Conservation (phyloP, 768 basidiomycete genomes). For the Mycena amicta region DNA sequence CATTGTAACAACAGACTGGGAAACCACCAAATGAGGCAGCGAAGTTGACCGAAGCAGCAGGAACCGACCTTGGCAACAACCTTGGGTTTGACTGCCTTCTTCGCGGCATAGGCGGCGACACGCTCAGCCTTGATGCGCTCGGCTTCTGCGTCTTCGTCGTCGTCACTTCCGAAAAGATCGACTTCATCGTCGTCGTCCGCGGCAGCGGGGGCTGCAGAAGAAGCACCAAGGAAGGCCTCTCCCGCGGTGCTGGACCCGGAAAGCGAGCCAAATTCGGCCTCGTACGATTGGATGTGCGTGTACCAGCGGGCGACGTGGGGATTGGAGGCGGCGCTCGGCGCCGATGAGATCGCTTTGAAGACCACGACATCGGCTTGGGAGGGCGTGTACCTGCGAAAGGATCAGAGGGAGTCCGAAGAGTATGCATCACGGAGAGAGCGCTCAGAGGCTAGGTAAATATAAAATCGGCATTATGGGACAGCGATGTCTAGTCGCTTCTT, state of each 20-base stretch:
- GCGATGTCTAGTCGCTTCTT: conserved; percentile 94
- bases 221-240: conserved; percentile 65
- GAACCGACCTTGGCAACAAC: conserved; percentile 76
- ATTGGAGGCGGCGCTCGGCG: conserved; percentile 63
- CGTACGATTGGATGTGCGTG: conserved; percentile 89
- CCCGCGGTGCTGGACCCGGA: conserved; percentile 86
- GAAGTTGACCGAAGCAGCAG: conserved; percentile 1
- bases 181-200: conserved; percentile 74
- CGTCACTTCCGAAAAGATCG: conserved; percentile 87
- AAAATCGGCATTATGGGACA: conserved; percentile 69
- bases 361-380: conserved; percentile 94
- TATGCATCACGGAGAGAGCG: not conserved
- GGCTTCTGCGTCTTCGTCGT: conserved; percentile 82
- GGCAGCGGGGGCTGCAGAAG: conserved; percentile 36
- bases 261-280: conserved; percentile 73
- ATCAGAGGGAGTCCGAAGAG: conserved; percentile 22
- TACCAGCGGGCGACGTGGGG: conserved; percentile 91
- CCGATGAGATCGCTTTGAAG: conserved; percentile 75
- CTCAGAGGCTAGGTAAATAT: conserved; percentile 39
- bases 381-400: conserved; percentile 70
- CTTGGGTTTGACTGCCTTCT: conserved; percentile 92
- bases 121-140: conserved; percentile 90
- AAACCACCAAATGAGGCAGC: conserved; percentile 10
- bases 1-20: conserved; percentile 96
- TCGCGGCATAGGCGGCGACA: conserved; percentile 88